A percentile compares a stretch with the other conserved stretches of the same genome.
Evolutionary conservation across 139 green algal species (phyloP).

Genomic region (Chlorella sp.): DNA sequence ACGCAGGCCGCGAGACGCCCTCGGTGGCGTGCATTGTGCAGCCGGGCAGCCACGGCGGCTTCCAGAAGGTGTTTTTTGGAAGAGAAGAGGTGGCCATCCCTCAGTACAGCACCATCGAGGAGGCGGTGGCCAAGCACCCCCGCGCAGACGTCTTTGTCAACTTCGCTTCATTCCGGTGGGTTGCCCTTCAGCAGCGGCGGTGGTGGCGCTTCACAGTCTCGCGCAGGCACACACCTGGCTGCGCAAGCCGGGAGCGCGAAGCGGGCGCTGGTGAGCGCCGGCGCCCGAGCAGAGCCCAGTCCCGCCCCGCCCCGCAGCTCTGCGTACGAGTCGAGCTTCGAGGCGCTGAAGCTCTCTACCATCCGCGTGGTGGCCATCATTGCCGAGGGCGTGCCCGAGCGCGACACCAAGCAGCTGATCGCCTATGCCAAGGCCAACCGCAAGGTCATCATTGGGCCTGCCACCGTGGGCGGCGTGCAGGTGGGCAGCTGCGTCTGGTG

Average conservation of each 20-base stretch:
- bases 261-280: no score
- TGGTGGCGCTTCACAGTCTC: no score
- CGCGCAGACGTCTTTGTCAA: slow-evolving; percentile 95
- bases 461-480: slow-evolving; percentile 91
- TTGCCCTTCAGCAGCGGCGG: no score
- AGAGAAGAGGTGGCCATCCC: slow-evolving; percentile 88
- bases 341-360: slow-evolving; percentile 85
- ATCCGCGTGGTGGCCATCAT: slow-evolving; percentile 91
- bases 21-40: slow-evolving; percentile 88
- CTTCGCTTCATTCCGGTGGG: slow-evolving; percentile 77
- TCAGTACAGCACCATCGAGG: slow-evolving; percentile 70
- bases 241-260: no score
- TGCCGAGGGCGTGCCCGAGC: slow-evolving; percentile 92
- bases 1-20: slow-evolving; percentile 70
- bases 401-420: slow-evolving; percentile 81
- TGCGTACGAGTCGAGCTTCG: slow-evolving; percentile 85
- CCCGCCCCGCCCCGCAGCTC: slow-evolving; percentile 36
- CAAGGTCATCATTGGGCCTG: slow-evolving; percentile 94
- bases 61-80: slow-evolving; percentile 96
- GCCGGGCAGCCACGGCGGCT: slow-evolving; percentile 73
- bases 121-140: slow-evolving; percentile 73
- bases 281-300: no score
- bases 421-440: slow-evolving; percentile 17
- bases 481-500: slow-evolving; percentile 36
- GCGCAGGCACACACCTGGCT: no score